phyloP scores from a whole-genome alignment of 768 basidiomycete genomes.

The Guyanaporus albipodus region DNA sequence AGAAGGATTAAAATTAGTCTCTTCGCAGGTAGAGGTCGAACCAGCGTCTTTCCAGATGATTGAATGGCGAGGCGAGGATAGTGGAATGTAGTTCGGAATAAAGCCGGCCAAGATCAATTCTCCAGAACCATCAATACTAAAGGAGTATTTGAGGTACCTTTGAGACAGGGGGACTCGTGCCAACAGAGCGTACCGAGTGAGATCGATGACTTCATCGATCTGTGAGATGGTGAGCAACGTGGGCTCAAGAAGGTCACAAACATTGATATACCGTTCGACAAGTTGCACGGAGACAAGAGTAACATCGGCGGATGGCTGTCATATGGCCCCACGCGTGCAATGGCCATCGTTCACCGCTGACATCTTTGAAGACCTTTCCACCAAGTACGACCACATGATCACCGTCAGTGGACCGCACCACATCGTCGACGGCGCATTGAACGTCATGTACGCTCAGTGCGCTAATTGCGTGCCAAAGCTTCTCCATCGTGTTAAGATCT shows the following conservation, averaged over 20 bases:
- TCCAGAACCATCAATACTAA: conserved; percentile 21
- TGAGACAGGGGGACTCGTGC: conserved; percentile 15
- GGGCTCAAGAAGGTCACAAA: background rate
- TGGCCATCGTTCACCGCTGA: conserved; percentile 28
- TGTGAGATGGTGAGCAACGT: conserved; percentile 5
- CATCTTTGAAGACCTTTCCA: conserved; percentile 32
- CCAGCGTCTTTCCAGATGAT: conserved; percentile 14
- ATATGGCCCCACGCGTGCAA: conserved; percentile 37
- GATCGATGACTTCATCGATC: conserved; percentile 30
- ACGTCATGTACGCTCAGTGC: conserved; percentile 29
- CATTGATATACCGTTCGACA: conserved; percentile 27
- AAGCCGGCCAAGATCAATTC: conserved; percentile 32
- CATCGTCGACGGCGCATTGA: conserved; percentile 30
- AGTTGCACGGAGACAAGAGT: conserved; percentile 30
- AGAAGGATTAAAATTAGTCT: conserved; percentile 25
- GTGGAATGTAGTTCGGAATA: conserved; percentile 24
- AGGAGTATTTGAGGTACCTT: conserved; percentile 20
- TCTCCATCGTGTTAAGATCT: conserved; percentile 32
- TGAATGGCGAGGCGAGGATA: conserved; percentile 22
- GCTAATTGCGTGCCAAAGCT: conserved; percentile 31
- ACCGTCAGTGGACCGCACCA: conserved; percentile 26
- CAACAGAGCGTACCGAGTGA: conserved; percentile 29
- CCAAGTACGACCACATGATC: conserved; percentile 32
- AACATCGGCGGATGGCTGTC: conserved; percentile 28
- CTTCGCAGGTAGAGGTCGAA: conserved; percentile 22